Evolutionary conservation across 768 basidiomycete genomes (phyloP).

Genomic region (Rhizopogon rudus): DNA sequence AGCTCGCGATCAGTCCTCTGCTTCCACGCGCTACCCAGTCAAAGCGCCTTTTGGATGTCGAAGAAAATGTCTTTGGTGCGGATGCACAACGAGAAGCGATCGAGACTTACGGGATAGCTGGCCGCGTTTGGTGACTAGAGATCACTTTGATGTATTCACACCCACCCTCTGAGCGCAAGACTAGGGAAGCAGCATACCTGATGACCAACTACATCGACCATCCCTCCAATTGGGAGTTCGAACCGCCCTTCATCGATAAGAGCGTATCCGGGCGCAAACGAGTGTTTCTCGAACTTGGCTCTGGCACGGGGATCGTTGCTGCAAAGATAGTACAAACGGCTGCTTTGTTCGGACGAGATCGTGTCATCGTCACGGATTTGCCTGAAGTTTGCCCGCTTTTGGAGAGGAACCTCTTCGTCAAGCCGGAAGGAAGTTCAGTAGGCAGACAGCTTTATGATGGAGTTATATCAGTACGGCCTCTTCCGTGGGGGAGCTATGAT

Average conservation of each 20-base stretch:
- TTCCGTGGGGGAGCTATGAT: conserved; percentile 63
- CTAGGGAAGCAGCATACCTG: conserved; percentile 72
- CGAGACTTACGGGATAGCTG: conserved; percentile 73
- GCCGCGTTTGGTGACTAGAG: conserved; percentile 68
- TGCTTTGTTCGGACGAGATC: conserved; percentile 9
- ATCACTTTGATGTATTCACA: conserved; percentile 8
- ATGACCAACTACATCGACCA: conserved; percentile 51
- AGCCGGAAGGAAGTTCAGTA: not conserved
- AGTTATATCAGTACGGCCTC: conserved; percentile 39
- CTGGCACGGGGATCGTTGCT: conserved; percentile 67
- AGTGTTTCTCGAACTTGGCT: conserved; percentile 70
- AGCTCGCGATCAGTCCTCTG: not conserved
- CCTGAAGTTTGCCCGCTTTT: conserved; percentile 62
- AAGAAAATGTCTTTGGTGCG: conserved; percentile 19
- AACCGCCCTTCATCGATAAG: conserved; percentile 43
- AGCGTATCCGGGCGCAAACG: conserved; percentile 6
- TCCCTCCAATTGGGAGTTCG: conserved; percentile 36
- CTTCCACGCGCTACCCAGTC: not conserved
- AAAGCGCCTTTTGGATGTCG: too few species aligned
- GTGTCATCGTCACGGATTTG: conserved; percentile 65
- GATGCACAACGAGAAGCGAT: conserved; percentile 56
- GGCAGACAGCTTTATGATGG: conserved; percentile 1
- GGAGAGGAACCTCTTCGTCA: conserved; percentile 30
- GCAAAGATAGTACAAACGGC: conserved; percentile 43
- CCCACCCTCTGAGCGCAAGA: conserved; percentile 3